phyloP scores from a whole-genome alignment of 306 rosid genomes.

The Quercus bicolor region DNA sequence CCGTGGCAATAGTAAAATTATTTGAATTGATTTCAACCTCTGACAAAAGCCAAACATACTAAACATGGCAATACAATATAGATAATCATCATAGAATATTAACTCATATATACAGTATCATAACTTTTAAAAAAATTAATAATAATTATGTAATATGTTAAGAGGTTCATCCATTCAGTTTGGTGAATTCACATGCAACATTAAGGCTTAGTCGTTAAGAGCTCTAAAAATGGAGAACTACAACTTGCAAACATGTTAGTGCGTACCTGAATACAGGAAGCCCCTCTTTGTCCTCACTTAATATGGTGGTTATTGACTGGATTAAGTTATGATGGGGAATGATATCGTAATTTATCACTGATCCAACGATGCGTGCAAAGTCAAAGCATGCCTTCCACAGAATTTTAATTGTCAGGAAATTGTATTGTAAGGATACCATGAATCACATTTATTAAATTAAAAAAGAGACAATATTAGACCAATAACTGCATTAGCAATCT shows the following conservation, averaged over 20 bases:
- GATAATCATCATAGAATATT: not conserved
- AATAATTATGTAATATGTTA: not conserved
- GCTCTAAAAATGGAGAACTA: not conserved
- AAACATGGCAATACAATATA: not conserved
- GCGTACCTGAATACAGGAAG: slow-evolving; percentile 85
- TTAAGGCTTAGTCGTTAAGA: slow-evolving; percentile 2
- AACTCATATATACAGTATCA: not conserved
- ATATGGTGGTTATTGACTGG: slow-evolving; percentile 58
- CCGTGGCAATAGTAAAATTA: not conserved
- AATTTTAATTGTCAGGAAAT: slow-evolving; percentile 32
- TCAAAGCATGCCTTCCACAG: slow-evolving; percentile 87
- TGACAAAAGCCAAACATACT: not conserved
- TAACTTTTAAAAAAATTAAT: not conserved
- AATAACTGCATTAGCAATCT: slow-evolving; percentile 16
- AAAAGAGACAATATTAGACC: slow-evolving; percentile 2
- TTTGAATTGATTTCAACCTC: not conserved
- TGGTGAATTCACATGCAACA: slow-evolving; percentile 1
- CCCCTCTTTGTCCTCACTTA: slow-evolving; percentile 73
- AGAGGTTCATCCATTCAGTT: not conserved
- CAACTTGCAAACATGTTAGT: slow-evolving; percentile 8
- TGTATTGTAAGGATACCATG: not conserved
- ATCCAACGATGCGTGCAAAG: slow-evolving; percentile 55
- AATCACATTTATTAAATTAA: not conserved
- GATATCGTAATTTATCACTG: slow-evolving; percentile 50
- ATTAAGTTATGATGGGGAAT: slow-evolving; percentile 72